Percentiles rank a stretch among this genome's conserved stretches.
phyloP scores from a whole-genome alignment of 148 eudicot species.

The Agrostemma githago region DNA sequence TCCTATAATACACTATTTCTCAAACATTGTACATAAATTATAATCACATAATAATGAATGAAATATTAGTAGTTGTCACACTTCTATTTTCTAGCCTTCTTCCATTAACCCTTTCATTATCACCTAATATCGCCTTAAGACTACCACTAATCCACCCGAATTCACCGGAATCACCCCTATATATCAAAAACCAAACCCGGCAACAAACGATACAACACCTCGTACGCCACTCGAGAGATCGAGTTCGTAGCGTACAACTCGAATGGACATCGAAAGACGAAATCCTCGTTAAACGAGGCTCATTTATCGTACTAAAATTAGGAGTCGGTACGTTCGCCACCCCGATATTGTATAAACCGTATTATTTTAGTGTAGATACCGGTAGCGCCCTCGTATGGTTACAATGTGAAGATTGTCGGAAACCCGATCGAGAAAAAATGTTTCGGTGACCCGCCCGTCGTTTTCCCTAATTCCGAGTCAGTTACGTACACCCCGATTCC shows the following conservation, averaged over 20 bases:
- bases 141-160: not conserved
- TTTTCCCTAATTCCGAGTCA: not conserved
- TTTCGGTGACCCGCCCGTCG: not conserved
- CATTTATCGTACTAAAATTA: not conserved
- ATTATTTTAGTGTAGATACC: not conserved
- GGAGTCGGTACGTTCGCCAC: not conserved
- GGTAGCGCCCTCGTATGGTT: not conserved
- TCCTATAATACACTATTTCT: no score
- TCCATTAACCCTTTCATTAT: not conserved
- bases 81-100: no score
- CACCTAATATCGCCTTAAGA: not conserved
- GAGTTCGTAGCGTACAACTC: not conserved
- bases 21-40: no score
- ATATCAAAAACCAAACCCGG: not conserved
- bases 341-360: not conserved
- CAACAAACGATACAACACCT: not conserved
- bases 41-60: no score
- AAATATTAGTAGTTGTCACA: no score
- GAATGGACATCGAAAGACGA: not conserved
- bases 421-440: not conserved
- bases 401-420: not conserved
- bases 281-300: not conserved
- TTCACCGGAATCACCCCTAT: not conserved
- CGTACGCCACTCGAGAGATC: not conserved
- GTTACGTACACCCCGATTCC: not conserved